A percentile compares a stretch with the other conserved stretches of the same genome.
Evolutionary conservation across 331 rosid species (phyloP).

Genomic region (Malus hybrid): DNA sequence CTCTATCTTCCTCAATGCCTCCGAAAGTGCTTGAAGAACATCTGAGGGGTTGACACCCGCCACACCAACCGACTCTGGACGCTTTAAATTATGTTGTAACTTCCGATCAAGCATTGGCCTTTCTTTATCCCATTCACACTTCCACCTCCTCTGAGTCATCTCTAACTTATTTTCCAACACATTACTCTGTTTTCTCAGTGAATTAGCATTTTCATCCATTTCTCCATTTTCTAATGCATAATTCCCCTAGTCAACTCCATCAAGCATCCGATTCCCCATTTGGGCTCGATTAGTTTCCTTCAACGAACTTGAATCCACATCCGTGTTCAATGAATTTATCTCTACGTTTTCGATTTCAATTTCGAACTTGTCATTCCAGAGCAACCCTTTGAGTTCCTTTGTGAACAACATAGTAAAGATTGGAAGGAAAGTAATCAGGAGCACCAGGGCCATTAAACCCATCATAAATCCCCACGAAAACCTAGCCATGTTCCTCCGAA

Average conservation of each 20-base stretch:
- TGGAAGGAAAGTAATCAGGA: slow-evolving; percentile 61
- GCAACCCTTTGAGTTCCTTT: slow-evolving; percentile 48
- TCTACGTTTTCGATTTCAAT: neutral
- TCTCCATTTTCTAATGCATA: slow-evolving; percentile 1
- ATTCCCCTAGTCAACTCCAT: slow-evolving; percentile 1
- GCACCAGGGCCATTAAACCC: slow-evolving; percentile 97
- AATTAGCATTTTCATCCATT: neutral
- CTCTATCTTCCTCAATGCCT: slow-evolving; percentile 55
- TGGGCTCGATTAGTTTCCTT: neutral
- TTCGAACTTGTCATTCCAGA: slow-evolving; percentile 29
- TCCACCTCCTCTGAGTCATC: slow-evolving; percentile 21
- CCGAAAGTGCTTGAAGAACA: slow-evolving; percentile 53
- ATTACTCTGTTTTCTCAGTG: slow-evolving; percentile 4
- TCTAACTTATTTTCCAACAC: slow-evolving; percentile 9
- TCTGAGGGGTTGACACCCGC: slow-evolving; percentile 26
- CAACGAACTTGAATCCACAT: neutral
- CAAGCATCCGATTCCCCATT: slow-evolving; percentile 1
- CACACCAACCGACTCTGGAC: slow-evolving; percentile 3
- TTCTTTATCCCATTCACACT: slow-evolving; percentile 32
- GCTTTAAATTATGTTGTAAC: neutral
- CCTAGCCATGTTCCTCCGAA: slow-evolving; percentile 71
- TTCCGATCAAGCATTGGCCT: slow-evolving; percentile 16
- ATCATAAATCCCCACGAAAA: slow-evolving; percentile 80
- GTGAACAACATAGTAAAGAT: slow-evolving; percentile 44
- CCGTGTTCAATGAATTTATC: slow-evolving; percentile 5